These are phyloP conservation scores for Macrophomina pseudophaseolina DNA, from an alignment of 2,329 filamentous ascomycete species.

Conservation along the genomic window DNA sequence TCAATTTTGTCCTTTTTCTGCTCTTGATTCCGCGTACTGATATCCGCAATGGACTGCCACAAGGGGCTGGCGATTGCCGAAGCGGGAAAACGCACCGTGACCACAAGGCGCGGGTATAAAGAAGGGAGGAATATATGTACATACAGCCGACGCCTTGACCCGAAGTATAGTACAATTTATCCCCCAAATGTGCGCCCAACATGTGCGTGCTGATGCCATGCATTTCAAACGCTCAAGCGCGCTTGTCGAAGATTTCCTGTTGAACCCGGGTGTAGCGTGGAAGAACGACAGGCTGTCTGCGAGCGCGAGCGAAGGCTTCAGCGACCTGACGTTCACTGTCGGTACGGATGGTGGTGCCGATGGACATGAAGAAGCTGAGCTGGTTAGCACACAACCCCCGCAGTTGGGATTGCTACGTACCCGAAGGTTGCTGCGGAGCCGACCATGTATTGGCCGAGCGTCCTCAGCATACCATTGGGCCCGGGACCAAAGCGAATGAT, in stretches of 20 bases:
- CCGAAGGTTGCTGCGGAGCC: slow-evolving; percentile 95
- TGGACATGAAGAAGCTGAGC: slow-evolving; percentile 92
- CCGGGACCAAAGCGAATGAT: slow-evolving; percentile 96
- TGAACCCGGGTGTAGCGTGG: slow-evolving; percentile 24
- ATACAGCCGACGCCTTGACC: slow-evolving; percentile 11
- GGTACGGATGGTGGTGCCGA: slow-evolving; percentile 93
- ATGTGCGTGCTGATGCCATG: not conserved
- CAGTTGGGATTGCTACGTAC: slow-evolving; percentile 41
- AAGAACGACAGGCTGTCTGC: slow-evolving; percentile 72
- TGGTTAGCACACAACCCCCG: not conserved
- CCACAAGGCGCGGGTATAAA: slow-evolving; percentile 13
- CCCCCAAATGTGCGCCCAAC: slow-evolving; percentile 3
- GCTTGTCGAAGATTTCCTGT: slow-evolving; percentile 15
- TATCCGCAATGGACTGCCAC: not conserved
- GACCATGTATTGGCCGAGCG: slow-evolving; percentile 94
- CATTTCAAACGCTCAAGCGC: not conserved
- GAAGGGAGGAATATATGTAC: slow-evolving; percentile 7
- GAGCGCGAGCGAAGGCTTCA: slow-evolving; percentile 76
- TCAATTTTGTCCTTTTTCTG: too few relatives aligned
- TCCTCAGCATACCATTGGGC: slow-evolving; percentile 90
- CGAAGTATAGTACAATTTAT: slow-evolving; percentile 4
- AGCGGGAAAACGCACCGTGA: not conserved
- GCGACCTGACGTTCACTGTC: slow-evolving; percentile 79
- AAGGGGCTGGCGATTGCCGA: not conserved
- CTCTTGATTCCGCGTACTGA: too few relatives aligned